Conservation (phyloP, 176 grass and related monocot genomes). For the Carex cristatella region DNA sequence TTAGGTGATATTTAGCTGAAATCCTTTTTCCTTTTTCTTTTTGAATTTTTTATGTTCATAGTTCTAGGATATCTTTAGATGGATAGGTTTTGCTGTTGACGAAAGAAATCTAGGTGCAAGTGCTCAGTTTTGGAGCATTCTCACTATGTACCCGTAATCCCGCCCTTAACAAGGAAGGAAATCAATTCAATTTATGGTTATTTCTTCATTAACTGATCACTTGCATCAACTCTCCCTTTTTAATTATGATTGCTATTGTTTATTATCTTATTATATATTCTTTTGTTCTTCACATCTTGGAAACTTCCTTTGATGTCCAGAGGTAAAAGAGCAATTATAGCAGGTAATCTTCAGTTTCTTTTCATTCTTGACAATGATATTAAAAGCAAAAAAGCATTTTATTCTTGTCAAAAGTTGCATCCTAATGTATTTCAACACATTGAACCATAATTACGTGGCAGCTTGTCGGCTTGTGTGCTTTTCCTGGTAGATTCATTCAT, state of each 20-base stretch:
- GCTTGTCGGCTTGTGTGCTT: background rate
- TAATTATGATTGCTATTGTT: background rate
- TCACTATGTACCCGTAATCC: background rate
- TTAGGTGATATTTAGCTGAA: background rate
- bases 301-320: background rate
- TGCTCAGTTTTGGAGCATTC: background rate
- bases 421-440: background rate
- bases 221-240: background rate
- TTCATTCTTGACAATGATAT: background rate
- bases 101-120: background rate
- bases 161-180: background rate
- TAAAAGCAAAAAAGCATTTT: background rate
- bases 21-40: background rate
- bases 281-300: background rate
- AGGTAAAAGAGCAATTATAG: background rate
- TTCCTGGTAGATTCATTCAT: background rate
- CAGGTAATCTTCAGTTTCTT: background rate
- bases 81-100: conserved; percentile 4
- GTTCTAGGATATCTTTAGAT: conserved; percentile 15
- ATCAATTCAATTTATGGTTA: conserved; percentile 1
- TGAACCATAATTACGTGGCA: background rate
- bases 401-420: background rate
- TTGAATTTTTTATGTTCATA: conserved; percentile 19
- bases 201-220: background rate
- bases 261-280: background rate